Evolutionary conservation across 140 eudicot species (phyloP), one percentile per base, ranked within the genome.

Genomic region (Erigeron philadelphicus): DNA sequence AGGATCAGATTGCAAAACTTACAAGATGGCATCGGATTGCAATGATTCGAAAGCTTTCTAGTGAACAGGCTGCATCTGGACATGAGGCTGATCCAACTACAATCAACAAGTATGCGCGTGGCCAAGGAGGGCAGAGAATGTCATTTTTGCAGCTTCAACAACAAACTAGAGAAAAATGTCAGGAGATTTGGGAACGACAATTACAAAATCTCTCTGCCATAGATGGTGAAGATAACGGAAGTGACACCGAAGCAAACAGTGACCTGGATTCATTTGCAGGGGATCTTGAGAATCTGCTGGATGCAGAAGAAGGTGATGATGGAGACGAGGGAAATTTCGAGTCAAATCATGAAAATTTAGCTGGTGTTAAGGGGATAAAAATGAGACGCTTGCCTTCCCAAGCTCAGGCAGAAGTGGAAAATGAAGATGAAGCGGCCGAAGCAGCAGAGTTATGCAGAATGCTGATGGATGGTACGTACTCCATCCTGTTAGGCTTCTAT

Each of bases 1-100:
- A 93, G 72, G 96, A 93, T 62, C 98, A 93, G 55, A 93, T 93
- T 56, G 95, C 78, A 3, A 86, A 93, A 74, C 87, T 68, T 58
- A 84, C 96, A 25, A 84, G 98, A 61, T 93, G 98, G 98, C 98
- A 93, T 75, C 81, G 98, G 38, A 93, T 93, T 70, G 98, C 98
- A 49, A 72, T 93, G 88, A 93, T 93, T 69, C 92, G 98, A 54
- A 93, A 89, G 79, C 89, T 93, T 66, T 93, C 98, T 31, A 89
- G 98, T 65, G 98, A 93, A 85, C 98, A 89, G 78, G 96, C 98
- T 46, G 96, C 96, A 21, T 87, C 98, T 8, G 98, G 96, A 10
- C 87, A 85, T 49, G 81, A 89, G 80, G 96, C 87, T 64, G 98
- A 93, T 75, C 87, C 95, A 76, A 74, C 94, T 69, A 85, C 96